Evolutionary conservation across 2,329 filamentous ascomycete species (phyloP), one percentile per base, ranked within the genome.

Genomic region (Diaporthe batatas): DNA sequence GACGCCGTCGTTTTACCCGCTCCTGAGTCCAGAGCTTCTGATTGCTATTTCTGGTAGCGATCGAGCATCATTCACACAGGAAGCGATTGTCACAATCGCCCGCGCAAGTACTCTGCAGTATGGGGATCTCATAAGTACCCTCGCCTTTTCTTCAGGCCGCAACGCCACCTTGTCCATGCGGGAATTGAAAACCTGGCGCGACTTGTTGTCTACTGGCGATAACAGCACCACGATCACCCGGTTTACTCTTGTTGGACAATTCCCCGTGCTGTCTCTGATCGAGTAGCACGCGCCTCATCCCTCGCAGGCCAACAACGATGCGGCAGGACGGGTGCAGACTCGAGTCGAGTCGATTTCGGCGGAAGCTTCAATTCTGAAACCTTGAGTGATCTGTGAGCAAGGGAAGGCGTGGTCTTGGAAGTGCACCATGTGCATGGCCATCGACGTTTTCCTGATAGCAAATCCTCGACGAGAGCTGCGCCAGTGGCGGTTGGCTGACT

Each of bases 251-350:
- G 23, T 51, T 58, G 6, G 32, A 18, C 10, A 34, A 58, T 59
- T 59, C 51, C 16, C 42, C 32, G 42, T 16, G 6, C 32, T 69
- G 64, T 74, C 64, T 74, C 51, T 74, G 72, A 72, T 74, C 72
- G 58, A 72, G 72, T 74, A 42, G 49, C 36, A 74, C 72, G 70
- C 36, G 29, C 11, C 59, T 6, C 32, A 51, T 49, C 29, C 39
- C 70, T 54, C 70, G 51, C 64, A 68, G 39, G 23, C 47, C 62
- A 68, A n/a, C 49, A 44, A 57, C 34, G 39, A 11, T 44, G 55
- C 14, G 47, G 54, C n/a, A 23, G 39, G 44, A 18, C 49, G 44
- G n/a, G 29, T 2, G 10, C 8, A 62, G 6, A 29, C 21, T 58
- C 14, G 55, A 65, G 44, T 25, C 16, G 47, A 53, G n/a, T 25